Evolutionary conservation across 441 rosid species (phyloP), one percentile per base, ranked within the genome.

Genomic region (Lepidium campestre): DNA sequence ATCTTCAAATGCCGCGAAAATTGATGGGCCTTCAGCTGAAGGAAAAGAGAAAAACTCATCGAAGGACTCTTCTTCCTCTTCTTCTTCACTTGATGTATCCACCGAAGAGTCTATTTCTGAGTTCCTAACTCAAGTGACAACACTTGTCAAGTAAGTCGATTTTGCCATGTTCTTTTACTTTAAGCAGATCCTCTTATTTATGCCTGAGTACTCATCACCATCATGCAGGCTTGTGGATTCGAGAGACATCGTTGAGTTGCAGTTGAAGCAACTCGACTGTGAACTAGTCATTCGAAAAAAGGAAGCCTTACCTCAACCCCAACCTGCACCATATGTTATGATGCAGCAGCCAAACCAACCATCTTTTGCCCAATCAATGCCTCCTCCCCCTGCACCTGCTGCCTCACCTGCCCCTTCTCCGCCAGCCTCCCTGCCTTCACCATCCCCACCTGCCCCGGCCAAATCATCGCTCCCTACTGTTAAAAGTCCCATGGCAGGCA

Each of bases 401-500:
- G 44, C 73, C 54, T 65, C 79, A 11, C 71, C 77, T 31, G 62
- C 79, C 50, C 74, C 84, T 17, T 56, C 86, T 37, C 27, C 86
- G 23, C 46, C 71, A 0, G 69, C 83, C 18, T 59, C 86, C 74
- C 34, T 79, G 34, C 69, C 84, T 50, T 20, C 88, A 46, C 71
- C 86, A 29, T 40, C 86, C 23, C 70, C 81, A 63, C 75, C 76
- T 40, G 66, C 80, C 70, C 58, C 85, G 5, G 50, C 82, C 11
- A 86, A 85, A 62, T 81, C 94, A 37, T 85, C 83, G 5, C 89
- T 65, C 79, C 96, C 89, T 12, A 75, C 92, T 72, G 79, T 91
- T 50, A 87, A 85, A 77, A 87, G 90, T 52, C 96, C 97, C 19
- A 91, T 91, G 97, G 88, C 92, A 0, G 97, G 97, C 58, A 89